A percentile compares a stretch with the other conserved stretches of the same genome.
Evolutionary conservation across 2,329 filamentous ascomycete genomes (phyloP).

Genomic region (Fusarium sp.): DNA sequence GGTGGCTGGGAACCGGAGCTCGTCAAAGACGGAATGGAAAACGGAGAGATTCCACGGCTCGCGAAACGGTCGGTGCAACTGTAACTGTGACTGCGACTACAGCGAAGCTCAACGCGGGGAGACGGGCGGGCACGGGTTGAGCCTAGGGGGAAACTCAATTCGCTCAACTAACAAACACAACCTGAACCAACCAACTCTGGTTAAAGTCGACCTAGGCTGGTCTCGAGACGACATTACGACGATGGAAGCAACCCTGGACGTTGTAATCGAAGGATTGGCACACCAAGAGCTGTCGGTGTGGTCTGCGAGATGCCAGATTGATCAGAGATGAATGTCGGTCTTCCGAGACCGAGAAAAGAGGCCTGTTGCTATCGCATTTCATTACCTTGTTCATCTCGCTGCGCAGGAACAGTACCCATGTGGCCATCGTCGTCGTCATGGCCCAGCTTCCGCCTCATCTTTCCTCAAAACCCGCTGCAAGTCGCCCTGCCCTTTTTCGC

Average conservation of each 20-base stretch:
- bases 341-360: background rate
- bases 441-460: background rate
- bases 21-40: background rate
- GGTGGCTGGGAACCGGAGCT: background rate
- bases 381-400: background rate
- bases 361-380: background rate
- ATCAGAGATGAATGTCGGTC: background rate
- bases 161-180: background rate
- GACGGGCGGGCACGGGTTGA: slow-evolving; percentile 21
- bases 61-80: background rate
- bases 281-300: slow-evolving; percentile 14
- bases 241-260: slow-evolving; percentile 20
- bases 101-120: slow-evolving; percentile 9
- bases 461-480: background rate
- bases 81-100: no score
- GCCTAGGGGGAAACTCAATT: slow-evolving; percentile 30
- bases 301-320: background rate
- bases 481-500: slow-evolving; percentile 5
- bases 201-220: background rate
- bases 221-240: background rate
- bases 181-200: background rate
- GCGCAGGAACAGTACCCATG: background rate
- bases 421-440: background rate
- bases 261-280: slow-evolving; percentile 31
- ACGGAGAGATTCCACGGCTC: background rate